These are phyloP conservation scores for Phytophthora pini DNA, from an alignment of 352 stramenopile species.

Conservation along the genomic window DNA sequence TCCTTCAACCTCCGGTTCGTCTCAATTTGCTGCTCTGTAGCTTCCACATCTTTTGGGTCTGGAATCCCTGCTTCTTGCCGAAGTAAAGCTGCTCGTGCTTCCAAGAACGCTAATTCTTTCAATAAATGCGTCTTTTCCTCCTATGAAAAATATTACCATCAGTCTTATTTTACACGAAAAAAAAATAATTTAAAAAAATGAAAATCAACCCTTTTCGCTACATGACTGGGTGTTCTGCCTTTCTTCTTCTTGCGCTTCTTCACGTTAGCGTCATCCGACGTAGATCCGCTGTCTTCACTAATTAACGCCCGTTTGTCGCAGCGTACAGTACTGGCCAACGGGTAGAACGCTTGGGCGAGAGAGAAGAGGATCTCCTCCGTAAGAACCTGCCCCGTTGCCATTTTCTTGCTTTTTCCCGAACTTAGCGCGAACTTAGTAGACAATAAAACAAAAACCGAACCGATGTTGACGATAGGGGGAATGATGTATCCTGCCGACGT, in stretches of 20 bases:
- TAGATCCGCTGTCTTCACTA: conserved; percentile 15
- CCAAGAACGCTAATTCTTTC: conserved; percentile 38
- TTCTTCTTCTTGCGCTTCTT: conserved; percentile 29
- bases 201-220: conserved; percentile 24
- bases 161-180: neutral
- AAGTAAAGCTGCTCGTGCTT: conserved; percentile 35
- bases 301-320: conserved; percentile 6
- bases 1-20: conserved; percentile 33
- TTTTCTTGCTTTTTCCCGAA: neutral
- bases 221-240: conserved; percentile 31
- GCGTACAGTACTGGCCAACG: neutral
- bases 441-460: neutral
- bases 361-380: conserved; percentile 31
- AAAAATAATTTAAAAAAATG: neutral
- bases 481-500: too few species aligned
- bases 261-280: conserved; percentile 10
- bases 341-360: conserved; percentile 25
- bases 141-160: conserved; percentile 6
- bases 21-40: conserved; percentile 23
- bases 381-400: neutral
- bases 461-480: neutral
- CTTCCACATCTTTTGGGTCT: conserved; percentile 32
- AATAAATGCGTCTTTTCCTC: conserved; percentile 42
- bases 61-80: conserved; percentile 37
- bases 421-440: conserved; percentile 7